A percentile compares a stretch with the other conserved stretches of the same genome.
These are phyloP conservation scores for Kwoniella mangroviensis DNA, from an alignment of 768 basidiomycete species.

Conservation along the genomic window DNA sequence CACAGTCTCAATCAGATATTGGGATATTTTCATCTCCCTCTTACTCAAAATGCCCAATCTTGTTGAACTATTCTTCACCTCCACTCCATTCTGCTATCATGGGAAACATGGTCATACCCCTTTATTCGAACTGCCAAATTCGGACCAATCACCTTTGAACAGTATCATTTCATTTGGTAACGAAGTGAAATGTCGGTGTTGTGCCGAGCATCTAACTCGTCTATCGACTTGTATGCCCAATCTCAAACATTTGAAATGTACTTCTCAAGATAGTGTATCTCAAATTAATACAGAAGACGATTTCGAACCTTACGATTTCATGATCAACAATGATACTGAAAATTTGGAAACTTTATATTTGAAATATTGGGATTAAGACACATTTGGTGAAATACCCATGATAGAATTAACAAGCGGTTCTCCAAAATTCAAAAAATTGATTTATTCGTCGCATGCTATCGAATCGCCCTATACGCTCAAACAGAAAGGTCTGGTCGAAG, in stretches of 20 bases:
- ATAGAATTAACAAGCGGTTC: neutral
- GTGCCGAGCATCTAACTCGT: constrained; percentile 9
- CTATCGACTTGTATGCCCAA: neutral
- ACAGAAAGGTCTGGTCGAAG: neutral
- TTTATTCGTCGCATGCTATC: neutral
- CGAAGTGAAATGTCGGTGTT: constrained; percentile 13
- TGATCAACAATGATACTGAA: neutral
- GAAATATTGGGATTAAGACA: constrained; percentile 2
- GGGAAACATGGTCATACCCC: neutral
- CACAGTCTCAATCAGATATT: neutral
- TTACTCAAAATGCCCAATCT: constrained; percentile 4
- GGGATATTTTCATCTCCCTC: constrained; percentile 9
- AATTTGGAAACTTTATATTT: constrained; percentile 1
- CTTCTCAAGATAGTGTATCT: constrained; percentile 9
- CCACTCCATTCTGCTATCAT: constrained; percentile 17
- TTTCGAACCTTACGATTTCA: constrained; percentile 9
- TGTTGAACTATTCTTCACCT: constrained; percentile 6
- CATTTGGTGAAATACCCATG: neutral
- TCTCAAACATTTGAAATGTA: constrained; percentile 8
- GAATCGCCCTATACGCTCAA: neutral
- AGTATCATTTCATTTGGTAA: neutral
- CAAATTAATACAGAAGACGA: neutral
- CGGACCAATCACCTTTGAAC: neutral
- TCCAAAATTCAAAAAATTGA: neutral
- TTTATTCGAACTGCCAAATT: neutral